Evolutionary conservation across 768 basidiomycete species (phyloP).

Genomic region (Amanita subjunquillea): DNA sequence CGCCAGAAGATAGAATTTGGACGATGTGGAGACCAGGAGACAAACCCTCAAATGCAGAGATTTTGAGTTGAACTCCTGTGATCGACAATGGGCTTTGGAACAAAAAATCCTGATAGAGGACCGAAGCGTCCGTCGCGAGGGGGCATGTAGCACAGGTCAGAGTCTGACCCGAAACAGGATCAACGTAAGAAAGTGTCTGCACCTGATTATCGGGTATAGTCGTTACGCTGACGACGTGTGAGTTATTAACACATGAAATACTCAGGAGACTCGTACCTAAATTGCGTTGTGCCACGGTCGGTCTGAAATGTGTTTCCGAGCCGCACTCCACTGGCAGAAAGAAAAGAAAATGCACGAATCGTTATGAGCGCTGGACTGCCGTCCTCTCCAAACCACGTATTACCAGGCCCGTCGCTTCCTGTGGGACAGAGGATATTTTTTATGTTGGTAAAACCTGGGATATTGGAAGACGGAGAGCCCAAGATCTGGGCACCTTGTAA

Average conservation of each 20-base stretch:
- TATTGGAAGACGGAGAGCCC: constrained; percentile 53
- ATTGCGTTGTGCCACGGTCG: constrained; percentile 77
- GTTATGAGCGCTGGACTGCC: constrained; percentile 65
- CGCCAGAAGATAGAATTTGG: constrained; percentile 89
- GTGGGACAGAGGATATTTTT: constrained; percentile 74
- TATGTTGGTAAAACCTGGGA: constrained; percentile 53
- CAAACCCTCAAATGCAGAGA: constrained; percentile 65
- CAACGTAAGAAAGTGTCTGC: constrained; percentile 65
- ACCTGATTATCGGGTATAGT: constrained; percentile 86
- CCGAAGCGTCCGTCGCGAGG: constrained; percentile 59
- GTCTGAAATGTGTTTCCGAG: constrained; percentile 85
- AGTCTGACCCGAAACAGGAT: constrained; percentile 67
- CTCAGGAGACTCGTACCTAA: constrained; percentile 48
- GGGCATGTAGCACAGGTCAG: constrained; percentile 79
- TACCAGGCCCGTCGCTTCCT: constrained; percentile 69
- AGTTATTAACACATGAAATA: constrained; percentile 2
- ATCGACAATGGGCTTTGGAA: constrained; percentile 55
- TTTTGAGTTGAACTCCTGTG: constrained; percentile 82
- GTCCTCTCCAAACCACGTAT: constrained; percentile 79
- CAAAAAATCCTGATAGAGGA: constrained; percentile 91
- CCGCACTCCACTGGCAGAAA: constrained; percentile 71
- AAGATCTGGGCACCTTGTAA: constrained; percentile 44
- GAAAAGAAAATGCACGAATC: constrained; percentile 61
- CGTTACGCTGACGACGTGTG: constrained; percentile 46
- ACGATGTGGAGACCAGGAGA: constrained; percentile 81